Conservation (phyloP, 805 yeast genomes). For the Kluyveromyces lactis region DNA sequence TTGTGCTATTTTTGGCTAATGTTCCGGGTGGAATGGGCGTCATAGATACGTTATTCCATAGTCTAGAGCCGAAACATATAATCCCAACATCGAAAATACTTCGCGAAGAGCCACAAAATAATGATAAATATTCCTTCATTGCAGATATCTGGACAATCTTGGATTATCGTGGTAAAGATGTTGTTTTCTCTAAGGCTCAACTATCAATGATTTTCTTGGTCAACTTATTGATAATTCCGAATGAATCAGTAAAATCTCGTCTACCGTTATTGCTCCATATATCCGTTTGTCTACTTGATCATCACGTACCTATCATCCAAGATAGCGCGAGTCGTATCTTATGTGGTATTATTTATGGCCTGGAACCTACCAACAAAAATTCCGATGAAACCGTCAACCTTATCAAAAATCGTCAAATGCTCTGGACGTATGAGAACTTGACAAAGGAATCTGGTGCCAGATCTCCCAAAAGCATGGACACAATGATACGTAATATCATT, state of each 20-base stretch:
- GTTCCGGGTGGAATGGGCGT: constrained; percentile 44
- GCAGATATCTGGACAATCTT: constrained; percentile 58
- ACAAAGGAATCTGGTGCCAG: constrained; percentile 70
- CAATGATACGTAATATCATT: constrained; percentile 54
- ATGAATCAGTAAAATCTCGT: constrained; percentile 49
- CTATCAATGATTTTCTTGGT: constrained; percentile 77
- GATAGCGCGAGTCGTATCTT: constrained; percentile 76
- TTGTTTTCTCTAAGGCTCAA: constrained; percentile 82
- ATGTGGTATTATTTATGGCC: constrained; percentile 60
- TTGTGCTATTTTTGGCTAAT: constrained; percentile 60
- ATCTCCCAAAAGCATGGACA: constrained; percentile 81
- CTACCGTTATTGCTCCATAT: constrained; percentile 73
- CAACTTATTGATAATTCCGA: constrained; percentile 63
- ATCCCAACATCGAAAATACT: constrained; percentile 57
- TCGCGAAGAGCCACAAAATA: constrained; percentile 26
- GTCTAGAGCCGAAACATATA: constrained; percentile 80
- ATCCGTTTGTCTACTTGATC: constrained; percentile 75
- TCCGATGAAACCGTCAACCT: constrained; percentile 49
- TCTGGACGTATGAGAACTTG: constrained; percentile 87
- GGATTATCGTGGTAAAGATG: constrained; percentile 52
- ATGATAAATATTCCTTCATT: constrained; percentile 55
- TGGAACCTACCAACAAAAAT: constrained; percentile 44
- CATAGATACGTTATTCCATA: constrained; percentile 56
- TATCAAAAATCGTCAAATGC: constrained; percentile 40
- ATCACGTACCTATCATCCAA: constrained; percentile 74